Evolutionary conservation across 768 basidiomycete species (phyloP).

Genomic region (Heimioporus sp.): DNA sequence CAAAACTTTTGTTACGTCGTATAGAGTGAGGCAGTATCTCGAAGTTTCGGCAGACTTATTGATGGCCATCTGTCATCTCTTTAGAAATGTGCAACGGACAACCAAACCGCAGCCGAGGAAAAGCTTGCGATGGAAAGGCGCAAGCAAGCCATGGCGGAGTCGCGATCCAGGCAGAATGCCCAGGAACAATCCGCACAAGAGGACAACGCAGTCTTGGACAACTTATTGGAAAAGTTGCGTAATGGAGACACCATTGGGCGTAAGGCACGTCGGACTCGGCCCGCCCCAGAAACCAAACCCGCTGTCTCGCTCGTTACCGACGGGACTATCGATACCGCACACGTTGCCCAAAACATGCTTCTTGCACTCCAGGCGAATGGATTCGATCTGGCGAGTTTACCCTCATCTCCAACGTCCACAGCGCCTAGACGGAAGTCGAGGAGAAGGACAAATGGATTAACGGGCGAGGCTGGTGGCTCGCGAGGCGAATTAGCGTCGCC

Average conservation of each 20-base stretch:
- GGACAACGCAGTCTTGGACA: constrained; percentile 61
- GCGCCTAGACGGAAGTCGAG: constrained; percentile 28
- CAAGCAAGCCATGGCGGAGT: constrained; percentile 63
- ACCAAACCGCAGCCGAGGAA: constrained; percentile 72
- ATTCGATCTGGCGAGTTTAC: constrained; percentile 44
- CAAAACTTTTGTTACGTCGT: constrained; percentile 95
- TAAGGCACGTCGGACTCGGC: constrained; percentile 49
- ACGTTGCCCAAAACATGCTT: constrained; percentile 73
- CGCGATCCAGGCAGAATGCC: constrained; percentile 53
- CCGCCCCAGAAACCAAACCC: constrained; percentile 32
- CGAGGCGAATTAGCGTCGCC: constrained; percentile 27
- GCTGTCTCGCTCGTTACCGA: constrained; percentile 14
- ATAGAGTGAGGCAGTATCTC: constrained; percentile 52
- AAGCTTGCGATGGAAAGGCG: constrained; percentile 65
- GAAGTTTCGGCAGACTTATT: constrained; percentile 1
- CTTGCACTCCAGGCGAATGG: constrained; percentile 71
- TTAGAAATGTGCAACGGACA: constrained; percentile 87
- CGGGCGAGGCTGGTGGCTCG: constrained; percentile 33
- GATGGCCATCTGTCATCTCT: not conserved
- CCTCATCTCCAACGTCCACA: constrained; percentile 47
- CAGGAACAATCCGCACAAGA: constrained; percentile 47
- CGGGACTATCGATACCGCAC: constrained; percentile 40
- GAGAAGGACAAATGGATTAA: constrained; percentile 34
- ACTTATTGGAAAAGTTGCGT: constrained; percentile 65
- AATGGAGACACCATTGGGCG: constrained; percentile 66